These are phyloP conservation scores for Arthromyces matolae DNA, from an alignment of 768 basidiomycete species.

Conservation along the genomic window DNA sequence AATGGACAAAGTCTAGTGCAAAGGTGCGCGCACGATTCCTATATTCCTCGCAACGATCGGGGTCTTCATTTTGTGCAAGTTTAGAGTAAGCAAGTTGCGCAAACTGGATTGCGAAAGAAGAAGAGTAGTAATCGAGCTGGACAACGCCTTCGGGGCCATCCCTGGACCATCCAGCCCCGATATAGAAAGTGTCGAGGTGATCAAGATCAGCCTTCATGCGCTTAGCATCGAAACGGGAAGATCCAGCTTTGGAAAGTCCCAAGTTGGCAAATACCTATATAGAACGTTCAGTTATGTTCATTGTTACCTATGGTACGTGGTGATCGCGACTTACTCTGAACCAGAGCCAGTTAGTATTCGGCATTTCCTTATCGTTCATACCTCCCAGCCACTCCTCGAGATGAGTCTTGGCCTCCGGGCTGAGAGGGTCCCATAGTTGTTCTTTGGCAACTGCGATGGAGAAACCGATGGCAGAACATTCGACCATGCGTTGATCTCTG, in stretches of 20 bases:
- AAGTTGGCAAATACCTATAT: conserved; percentile 70
- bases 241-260: conserved; percentile 60
- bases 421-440: conserved; percentile 60
- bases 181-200: conserved; percentile 77
- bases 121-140: conserved; percentile 79
- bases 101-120: conserved; percentile 76
- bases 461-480: conserved; percentile 75
- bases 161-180: conserved; percentile 71
- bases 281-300: neutral
- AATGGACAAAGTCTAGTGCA: conserved; percentile 68
- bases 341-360: conserved; percentile 84
- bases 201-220: conserved; percentile 73
- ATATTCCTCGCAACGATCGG: conserved; percentile 61
- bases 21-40: conserved; percentile 58
- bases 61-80: conserved; percentile 58
- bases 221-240: conserved; percentile 49
- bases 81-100: conserved; percentile 71
- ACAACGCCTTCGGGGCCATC: conserved; percentile 75
- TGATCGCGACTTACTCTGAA: conserved; percentile 48
- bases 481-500: conserved; percentile 80
- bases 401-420: conserved; percentile 47
- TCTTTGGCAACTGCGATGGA: conserved; percentile 63
- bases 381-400: conserved; percentile 67
- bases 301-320: neutral
- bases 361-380: conserved; percentile 82